Evolutionary conservation across 495 filamentous ascomycete species (phyloP), one percentile per base, ranked within the genome.

Genomic region (Penicillium maclennaniae): DNA sequence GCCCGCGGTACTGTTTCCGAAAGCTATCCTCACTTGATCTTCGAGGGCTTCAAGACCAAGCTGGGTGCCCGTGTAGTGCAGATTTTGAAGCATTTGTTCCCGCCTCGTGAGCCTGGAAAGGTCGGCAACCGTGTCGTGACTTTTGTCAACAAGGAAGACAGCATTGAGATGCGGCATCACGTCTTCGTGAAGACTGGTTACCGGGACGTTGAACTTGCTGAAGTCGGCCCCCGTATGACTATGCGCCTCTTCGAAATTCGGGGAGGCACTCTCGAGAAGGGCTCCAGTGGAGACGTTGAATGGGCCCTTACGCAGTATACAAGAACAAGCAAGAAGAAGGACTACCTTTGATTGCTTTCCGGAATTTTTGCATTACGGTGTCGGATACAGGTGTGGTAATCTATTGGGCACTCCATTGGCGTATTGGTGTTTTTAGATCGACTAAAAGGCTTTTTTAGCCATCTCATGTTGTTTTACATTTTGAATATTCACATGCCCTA

Each of bases 221-320:
- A 98, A 69, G 95, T 98, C 39, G 93, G 93, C 0, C 93, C 93
- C 5, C 79, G 93, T 50, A 95, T 97, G 87, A 95, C 92, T 6
- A 95, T 99, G 91, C 82, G 88, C 62, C 78, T 91, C 23, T 99
- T 97, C 72, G 90, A 96, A 68, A 95, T 99, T 53, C 79, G 91
- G 43, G 85, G 88, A 47, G 92, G 93, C n/a, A 93, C 92, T 3
- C 74, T 96, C 42, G 93, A 97, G 64, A 95, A 92, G 56, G 72
- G 69, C 61, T 95, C 95, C 58, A 88, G 91, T 58, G 92, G 92
- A n/a, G 95, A 97, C 76, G 82, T 89, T 28, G 95, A 98, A 70
- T 98, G 93, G 93, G 83, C 88, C 47, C 73, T 97, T 55, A 93
- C 87, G 51, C 92, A 96, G 62, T 98, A 96, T 66, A 98, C 92